Percentiles rank a stretch among this genome's conserved stretches.
phyloP scores from a whole-genome alignment of 345 rosid genomes.

The Diplotaxis tenuifolia region DNA sequence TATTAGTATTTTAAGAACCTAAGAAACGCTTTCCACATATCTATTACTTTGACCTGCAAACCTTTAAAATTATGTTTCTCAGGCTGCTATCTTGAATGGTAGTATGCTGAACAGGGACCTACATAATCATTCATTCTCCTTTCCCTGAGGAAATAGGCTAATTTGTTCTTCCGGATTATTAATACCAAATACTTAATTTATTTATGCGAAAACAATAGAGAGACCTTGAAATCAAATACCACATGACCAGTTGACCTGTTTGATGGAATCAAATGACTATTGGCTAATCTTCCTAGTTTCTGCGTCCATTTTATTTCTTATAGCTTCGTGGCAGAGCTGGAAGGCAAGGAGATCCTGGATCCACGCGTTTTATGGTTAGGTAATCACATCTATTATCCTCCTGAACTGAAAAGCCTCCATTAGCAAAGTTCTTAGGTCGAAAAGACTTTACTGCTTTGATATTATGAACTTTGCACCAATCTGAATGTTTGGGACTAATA shows the following conservation, averaged over 20 bases:
- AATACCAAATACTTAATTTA: background rate
- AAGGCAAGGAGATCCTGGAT: constrained; percentile 98
- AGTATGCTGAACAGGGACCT: constrained; percentile 8
- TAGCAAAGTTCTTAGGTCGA: constrained; percentile 10
- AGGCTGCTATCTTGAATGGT: constrained; percentile 6
- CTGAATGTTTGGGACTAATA: background rate
- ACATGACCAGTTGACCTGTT: background rate
- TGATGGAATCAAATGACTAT: constrained; percentile 16
- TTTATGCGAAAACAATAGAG: background rate
- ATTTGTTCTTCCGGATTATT: background rate
- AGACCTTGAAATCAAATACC: background rate
- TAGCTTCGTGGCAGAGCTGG: constrained; percentile 99
- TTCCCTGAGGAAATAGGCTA: background rate
- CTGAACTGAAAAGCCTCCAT: constrained; percentile 7
- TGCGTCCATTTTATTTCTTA: constrained; percentile 10
- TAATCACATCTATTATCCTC: constrained; percentile 35
- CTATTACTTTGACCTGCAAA: background rate
- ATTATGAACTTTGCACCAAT: background rate
- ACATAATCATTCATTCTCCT: background rate
- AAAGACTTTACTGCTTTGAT: constrained; percentile 8
- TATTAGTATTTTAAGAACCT: background rate
- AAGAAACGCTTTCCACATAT: background rate
- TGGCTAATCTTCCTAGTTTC: constrained; percentile 14
- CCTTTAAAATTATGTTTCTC: background rate
- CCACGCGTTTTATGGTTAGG: constrained; percentile 97